phyloP scores from a whole-genome alignment of 805 yeast genomes.

The Candida germanica region DNA sequence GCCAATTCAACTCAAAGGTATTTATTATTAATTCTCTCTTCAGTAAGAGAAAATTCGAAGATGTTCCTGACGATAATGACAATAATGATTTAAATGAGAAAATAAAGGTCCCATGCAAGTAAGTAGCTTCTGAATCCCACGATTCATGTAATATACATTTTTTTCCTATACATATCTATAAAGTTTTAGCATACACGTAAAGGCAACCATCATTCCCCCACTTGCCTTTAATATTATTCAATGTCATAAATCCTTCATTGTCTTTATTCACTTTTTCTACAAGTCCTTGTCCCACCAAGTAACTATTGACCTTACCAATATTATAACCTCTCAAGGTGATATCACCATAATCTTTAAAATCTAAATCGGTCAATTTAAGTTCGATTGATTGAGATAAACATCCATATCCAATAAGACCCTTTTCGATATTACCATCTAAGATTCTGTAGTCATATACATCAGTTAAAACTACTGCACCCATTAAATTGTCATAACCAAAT shows the following conservation, averaged over 20 bases:
- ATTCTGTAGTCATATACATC: slow-evolving; percentile 63
- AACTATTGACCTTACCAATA: slow-evolving; percentile 47
- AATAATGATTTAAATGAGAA: slow-evolving; percentile 7
- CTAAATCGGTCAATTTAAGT: slow-evolving; percentile 45
- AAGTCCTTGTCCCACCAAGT: slow-evolving; percentile 14
- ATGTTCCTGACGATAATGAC: slow-evolving; percentile 1
- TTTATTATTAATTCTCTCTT: slow-evolving; percentile 18
- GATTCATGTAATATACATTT: neutral
- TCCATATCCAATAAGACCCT: slow-evolving; percentile 45
- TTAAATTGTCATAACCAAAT: slow-evolving; percentile 37
- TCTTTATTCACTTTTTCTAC: slow-evolving; percentile 9
- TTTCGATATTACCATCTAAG: slow-evolving; percentile 23
- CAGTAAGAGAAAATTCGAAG: slow-evolving; percentile 12
- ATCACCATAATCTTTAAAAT: slow-evolving; percentile 44
- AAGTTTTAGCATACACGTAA: slow-evolving; percentile 34
- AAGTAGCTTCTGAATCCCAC: neutral
- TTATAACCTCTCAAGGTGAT: slow-evolving; percentile 62
- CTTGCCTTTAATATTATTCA: slow-evolving; percentile 48
- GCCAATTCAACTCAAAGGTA: slow-evolving; percentile 29
- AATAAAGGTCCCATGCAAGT: slow-evolving; percentile 11
- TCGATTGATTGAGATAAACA: slow-evolving; percentile 60
- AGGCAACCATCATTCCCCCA: slow-evolving; percentile 76
- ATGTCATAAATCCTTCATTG: slow-evolving; percentile 40
- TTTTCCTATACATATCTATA: slow-evolving; percentile 1
- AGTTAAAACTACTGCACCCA: slow-evolving; percentile 59